Conservation (phyloP, 805 yeast species). For the Metschnikowia noctiluminum region DNA sequence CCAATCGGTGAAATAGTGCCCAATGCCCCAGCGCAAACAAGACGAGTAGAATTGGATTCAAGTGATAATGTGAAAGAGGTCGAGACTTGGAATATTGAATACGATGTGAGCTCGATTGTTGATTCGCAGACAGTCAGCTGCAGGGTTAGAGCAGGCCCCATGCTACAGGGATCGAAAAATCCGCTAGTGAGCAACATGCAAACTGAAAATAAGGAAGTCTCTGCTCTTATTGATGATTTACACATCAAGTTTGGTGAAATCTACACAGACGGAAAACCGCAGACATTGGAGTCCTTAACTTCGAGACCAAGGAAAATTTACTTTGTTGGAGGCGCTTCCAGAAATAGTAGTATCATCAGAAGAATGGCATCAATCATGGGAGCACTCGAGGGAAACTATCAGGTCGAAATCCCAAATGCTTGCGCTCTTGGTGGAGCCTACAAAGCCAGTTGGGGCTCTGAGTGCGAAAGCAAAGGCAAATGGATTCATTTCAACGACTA, state of each 20-base stretch:
- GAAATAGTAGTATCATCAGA: conserved; percentile 61
- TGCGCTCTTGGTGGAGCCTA: conserved; percentile 92
- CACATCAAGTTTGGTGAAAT: conserved; percentile 38
- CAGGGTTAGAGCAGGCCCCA: conserved; percentile 73
- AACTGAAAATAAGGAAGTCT: conserved; percentile 7
- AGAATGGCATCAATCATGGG: conserved; percentile 73
- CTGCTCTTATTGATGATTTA: conserved; percentile 25
- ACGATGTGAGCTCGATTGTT: conserved; percentile 73
- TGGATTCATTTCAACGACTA: conserved; percentile 46
- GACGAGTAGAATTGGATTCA: conserved; percentile 45
- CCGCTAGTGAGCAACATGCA: conserved; percentile 3
- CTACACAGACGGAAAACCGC: conserved; percentile 49
- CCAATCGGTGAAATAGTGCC: conserved; percentile 93
- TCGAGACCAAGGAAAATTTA: conserved; percentile 65
- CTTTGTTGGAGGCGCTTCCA: conserved; percentile 87
- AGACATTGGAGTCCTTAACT: conserved; percentile 40
- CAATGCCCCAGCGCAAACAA: conserved; percentile 62
- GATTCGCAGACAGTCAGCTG: conserved; percentile 87
- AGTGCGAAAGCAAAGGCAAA: conserved; percentile 27
- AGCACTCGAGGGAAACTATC: conserved; percentile 59
- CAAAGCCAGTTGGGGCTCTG: conserved; percentile 72
- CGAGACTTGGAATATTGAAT: conserved; percentile 44
- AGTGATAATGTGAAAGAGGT: conserved; percentile 24
- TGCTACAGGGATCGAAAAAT: conserved; percentile 44
- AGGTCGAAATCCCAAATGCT: conserved; percentile 78